Percentiles rank a stretch among this genome's conserved stretches.
Conservation (phyloP, 2,329 filamentous ascomycete species). For the Exophiala spinifera region DNA sequence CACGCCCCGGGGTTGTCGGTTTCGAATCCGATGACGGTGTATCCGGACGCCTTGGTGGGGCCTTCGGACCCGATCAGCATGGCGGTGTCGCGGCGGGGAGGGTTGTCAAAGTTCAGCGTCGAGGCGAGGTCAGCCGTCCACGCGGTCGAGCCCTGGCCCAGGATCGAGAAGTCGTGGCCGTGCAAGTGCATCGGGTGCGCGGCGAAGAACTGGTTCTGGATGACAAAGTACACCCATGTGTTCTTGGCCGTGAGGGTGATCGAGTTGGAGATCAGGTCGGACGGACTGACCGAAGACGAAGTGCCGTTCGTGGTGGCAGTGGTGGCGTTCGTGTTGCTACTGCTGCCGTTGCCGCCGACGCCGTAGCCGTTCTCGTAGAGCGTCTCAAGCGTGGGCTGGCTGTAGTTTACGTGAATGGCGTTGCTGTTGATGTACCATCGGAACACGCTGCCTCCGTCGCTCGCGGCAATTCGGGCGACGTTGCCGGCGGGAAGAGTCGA, state of each 20-base stretch:
- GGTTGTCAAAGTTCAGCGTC: conserved; percentile 57
- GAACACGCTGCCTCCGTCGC: conserved; percentile 29
- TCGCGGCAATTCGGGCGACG: conserved; percentile 22
- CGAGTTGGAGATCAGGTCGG: conserved; percentile 14
- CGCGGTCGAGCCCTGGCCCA: conserved; percentile 50
- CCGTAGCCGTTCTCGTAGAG: conserved; percentile 10
- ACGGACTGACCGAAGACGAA: not conserved
- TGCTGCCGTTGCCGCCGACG: not conserved
- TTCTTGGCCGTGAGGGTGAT: conserved; percentile 13
- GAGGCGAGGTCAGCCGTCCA: conserved; percentile 51
- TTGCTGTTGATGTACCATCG: conserved; percentile 36
- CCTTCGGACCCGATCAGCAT: conserved; percentile 56
- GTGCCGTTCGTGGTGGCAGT: not conserved
- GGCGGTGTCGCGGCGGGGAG: conserved; percentile 67
- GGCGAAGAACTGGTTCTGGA: conserved; percentile 30
- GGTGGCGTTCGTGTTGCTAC: not conserved
- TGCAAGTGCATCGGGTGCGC: conserved; percentile 66
- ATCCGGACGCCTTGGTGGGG: conserved; percentile 38
- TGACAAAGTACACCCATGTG: conserved; percentile 27
- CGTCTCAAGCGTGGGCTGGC: conserved; percentile 32
- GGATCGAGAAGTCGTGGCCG: conserved; percentile 64
- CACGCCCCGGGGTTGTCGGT: conserved; percentile 54
- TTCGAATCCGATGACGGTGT: conserved; percentile 58
- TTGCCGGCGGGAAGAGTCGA: conserved; percentile 26
- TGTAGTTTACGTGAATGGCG: conserved; percentile 35